Evolutionary conservation across 306 rosid genomes (phyloP).

Genomic region (Leucaena leucocephala): DNA sequence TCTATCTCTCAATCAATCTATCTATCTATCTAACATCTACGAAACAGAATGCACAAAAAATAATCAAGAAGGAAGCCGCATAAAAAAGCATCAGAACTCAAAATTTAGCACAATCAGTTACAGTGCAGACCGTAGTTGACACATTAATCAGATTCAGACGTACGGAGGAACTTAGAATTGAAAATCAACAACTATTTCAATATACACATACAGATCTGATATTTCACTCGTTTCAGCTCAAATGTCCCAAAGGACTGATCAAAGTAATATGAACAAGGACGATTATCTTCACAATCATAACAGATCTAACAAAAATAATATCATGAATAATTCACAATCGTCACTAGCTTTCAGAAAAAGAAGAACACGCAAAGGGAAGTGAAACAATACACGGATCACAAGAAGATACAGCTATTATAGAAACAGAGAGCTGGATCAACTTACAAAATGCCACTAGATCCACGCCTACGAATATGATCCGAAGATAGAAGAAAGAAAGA

Average conservation of each 20-base stretch:
- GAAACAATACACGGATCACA: background rate
- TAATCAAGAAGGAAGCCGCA: background rate
- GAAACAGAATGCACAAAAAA: conserved; percentile 15
- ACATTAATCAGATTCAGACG: conserved; percentile 34
- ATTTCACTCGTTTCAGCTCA: conserved; percentile 18
- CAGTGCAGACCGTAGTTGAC: conserved; percentile 25
- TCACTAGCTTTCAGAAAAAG: conserved; percentile 5
- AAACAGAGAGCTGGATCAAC: conserved; percentile 14
- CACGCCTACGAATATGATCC: background rate
- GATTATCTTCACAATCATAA: conserved; percentile 12
- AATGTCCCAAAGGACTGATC: conserved; percentile 39
- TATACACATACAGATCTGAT: conserved; percentile 43
- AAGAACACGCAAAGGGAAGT: background rate
- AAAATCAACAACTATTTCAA: conserved; percentile 16
- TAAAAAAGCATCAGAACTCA: background rate
- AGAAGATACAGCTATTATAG: background rate
- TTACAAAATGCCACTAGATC: conserved; percentile 36
- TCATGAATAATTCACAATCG: conserved; percentile 30
- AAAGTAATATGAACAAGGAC: background rate
- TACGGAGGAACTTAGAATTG: background rate
- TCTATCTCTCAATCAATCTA: background rate
- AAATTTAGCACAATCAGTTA: conserved; percentile 21
- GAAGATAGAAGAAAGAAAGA: background rate
- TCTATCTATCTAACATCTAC: background rate
- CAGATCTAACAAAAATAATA: conserved; percentile 60